These are phyloP conservation scores for Melaleuca quinquenervia DNA, from an alignment of 345 rosid species.

Conservation along the genomic window DNA sequence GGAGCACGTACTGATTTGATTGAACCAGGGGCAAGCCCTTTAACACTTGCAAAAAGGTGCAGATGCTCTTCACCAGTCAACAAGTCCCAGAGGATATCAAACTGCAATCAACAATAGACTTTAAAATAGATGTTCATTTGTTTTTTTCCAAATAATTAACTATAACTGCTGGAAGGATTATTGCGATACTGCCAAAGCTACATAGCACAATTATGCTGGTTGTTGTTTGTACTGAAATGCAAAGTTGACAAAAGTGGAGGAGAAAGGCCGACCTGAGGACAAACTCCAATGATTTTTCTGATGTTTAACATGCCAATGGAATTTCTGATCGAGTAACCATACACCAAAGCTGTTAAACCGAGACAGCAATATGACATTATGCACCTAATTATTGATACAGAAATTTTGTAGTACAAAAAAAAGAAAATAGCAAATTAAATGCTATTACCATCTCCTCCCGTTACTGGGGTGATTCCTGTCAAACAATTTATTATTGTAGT, in stretches of 20 bases:
- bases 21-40: conserved; percentile 55
- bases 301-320: conserved; percentile 81
- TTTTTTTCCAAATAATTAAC: neutral
- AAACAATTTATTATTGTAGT: conserved; percentile 84
- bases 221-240: neutral
- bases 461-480: conserved; percentile 77
- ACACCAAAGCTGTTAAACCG: conserved; percentile 51
- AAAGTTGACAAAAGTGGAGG: neutral
- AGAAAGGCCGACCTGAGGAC: conserved; percentile 63
- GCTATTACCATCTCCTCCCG: conserved; percentile 71
- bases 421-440: neutral
- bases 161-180: neutral
- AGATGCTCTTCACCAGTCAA: conserved; percentile 86
- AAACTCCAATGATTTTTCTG: conserved; percentile 66
- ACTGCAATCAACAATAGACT: conserved; percentile 23
- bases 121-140: neutral
- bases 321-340: conserved; percentile 68
- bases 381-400: neutral
- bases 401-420: neutral
- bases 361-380: neutral
- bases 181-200: neutral
- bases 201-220: neutral
- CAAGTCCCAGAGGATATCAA: conserved; percentile 84
- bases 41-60: conserved; percentile 64
- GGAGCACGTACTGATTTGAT: conserved; percentile 41